Base-by-base conservation (phyloP, 352 stramenopile genomes). In the Pythium apleroticum region DNA sequence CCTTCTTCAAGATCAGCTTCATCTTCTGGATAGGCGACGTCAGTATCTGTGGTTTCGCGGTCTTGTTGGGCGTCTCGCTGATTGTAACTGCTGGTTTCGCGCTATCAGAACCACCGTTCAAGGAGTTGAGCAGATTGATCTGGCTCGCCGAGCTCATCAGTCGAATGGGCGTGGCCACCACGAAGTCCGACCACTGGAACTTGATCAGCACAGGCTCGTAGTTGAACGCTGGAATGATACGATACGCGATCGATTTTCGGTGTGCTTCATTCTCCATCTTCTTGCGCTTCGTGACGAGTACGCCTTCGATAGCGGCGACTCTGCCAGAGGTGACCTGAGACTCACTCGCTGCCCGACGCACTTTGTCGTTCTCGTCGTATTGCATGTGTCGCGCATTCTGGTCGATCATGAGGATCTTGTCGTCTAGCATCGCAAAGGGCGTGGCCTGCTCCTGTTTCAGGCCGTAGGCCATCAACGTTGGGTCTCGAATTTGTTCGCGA, bases 101-200 rank as follows among this genome's bases (percentile, higher is more conserved):
- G 17, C 41, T 54, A 30, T 28, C 50, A 28, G 3, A 17, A 15
- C 48, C 37, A 22, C 24, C 35, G 20, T 52, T 49, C 12, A 66
- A 46, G 2, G 49, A 46, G 35, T 59, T 55, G 12, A 73, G 48
- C 22, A 68, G 20, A n/a, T 68, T 66, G 20, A 68, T 35, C 33
- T 66, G 53, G 25, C 66, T 68, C 0, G 17, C 56, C 4, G 60
- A 67, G 41, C 61, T 71, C 41, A 74, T 61, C 3, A 63, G 45
- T 15, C 66, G 60, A 65, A 89, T 80, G 0, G 81, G 78, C 6
- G 66, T 81, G 6, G 82, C 82, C 17, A 91, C 74, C 9, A 91
- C 80, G 35, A 91, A 91, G 52, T 89, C 80, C 0, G 80, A 89
- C 80, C 82, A 89, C 60, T 91, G 78, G 57, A 91, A 89, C 35